Base-by-base conservation (phyloP, 495 filamentous ascomycete genomes). In the Podospora appendiculata region DNA sequence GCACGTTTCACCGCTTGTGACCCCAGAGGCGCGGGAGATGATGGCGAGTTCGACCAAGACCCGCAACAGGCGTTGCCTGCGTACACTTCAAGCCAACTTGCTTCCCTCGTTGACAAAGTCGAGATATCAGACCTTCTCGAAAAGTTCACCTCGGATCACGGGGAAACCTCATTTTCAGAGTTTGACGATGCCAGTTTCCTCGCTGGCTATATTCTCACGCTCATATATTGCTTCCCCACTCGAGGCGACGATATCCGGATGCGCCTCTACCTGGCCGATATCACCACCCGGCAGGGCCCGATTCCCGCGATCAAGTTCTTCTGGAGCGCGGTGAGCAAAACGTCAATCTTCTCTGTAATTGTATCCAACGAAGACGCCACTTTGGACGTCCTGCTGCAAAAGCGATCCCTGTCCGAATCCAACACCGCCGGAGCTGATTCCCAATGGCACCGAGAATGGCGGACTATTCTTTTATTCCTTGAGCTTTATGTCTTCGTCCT, bases 401-500 rank as follows among this genome's bases (percentile, higher is more conserved):
- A 52, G 16, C 52, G 49, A 33, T 52, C 43, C 12, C 17, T 51
- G 12, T 50, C 57, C 45, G 52, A 60, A n/a, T 51, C 59, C 8
- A 48, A 54, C 14, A 58, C 47, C 0, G 45, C 67, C 9, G 47
- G 47, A n/a, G 54, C 66, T 8, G 55, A 60, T 41, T 59, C 55
- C 1, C 13, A 16, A 14, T 67, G 54, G 81, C 59, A 85, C 41
- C 80, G 85, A 52, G 87, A 96, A 63, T 97, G 94, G 94, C 83
- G 84, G 12, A 84, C 92, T 2, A 81, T 96, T 35, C 75, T 97
- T 0, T 76, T 97, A 1, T 99, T 97, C 61, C 76, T 99, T 25
- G 93, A 97, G 59, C 79, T 97, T 10, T 99, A 95, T 66, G 88
- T 85, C 11, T 96, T 97, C 63, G 77, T 96, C 6, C 72, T 97